Evolutionary conservation across 2,329 filamentous ascomycete genomes (phyloP), one percentile per base, ranked within the genome.

Genomic region (Calonectria crousiana): DNA sequence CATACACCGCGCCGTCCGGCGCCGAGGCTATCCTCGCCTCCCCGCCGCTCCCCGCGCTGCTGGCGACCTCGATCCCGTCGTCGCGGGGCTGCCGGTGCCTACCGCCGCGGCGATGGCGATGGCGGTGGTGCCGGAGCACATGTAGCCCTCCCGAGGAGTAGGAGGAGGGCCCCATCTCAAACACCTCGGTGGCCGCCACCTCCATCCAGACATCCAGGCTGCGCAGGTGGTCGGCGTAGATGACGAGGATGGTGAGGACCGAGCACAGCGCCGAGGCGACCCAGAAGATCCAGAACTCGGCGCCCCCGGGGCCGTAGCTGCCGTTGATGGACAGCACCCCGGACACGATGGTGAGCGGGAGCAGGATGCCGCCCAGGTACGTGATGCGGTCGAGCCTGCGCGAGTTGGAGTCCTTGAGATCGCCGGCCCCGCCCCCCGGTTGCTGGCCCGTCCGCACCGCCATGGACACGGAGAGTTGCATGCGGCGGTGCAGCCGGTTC

Each of bases 211-310:
- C 87, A 76, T 88, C 84, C 44, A 83, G 80, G 53, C 82, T 85
- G 52, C 88, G 85, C 56, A 89, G 83, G 52, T 85, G 85, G 74
- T 90, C 88, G 11, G 87, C 84, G 76, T 89, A 88, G 69, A 90
- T 88, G 69, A 89, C 76, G 4, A 86, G 74, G 2, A 89, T 68
- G 0, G 85, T 84, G 1, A 86, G 11, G 18, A 85, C 70, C 2
- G 84, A 82, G 1, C 87, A 82, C 4, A 87, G 83, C 0, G 86
- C 77, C 3, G 85, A 83, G 4, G 84, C 82, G 1, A 85, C 84
- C 88, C 88, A 90, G 73, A 89, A 90, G 0, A 90, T 84, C 84
- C 84, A 90, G 79, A 89, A 89, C 23, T 80, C 79, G 20, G 75
- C 38, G 0, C 83, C 83, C n/a, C 81, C 83, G 0, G 88, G 88